Conservation (phyloP, 1,284 basidiomycete species). For the Exobasidium rhododendri region DNA sequence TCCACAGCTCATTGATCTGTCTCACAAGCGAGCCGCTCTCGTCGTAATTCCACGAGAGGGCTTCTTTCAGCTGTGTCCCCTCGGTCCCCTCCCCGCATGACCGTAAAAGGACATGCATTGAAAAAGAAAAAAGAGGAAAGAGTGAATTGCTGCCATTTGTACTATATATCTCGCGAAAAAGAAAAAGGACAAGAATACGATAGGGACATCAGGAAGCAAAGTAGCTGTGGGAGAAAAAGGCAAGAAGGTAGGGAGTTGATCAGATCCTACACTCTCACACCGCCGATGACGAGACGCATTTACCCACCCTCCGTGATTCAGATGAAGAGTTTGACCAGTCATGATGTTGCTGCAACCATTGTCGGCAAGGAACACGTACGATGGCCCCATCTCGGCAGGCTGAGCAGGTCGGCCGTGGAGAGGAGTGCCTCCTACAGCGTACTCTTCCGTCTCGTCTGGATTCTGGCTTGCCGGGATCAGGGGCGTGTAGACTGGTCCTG, state of each 20-base stretch:
- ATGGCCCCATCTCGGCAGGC: conserved; percentile 37
- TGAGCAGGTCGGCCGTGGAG: conserved; percentile 36
- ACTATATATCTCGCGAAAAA: no score
- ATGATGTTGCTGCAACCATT: conserved; percentile 36
- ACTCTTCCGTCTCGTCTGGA: conserved; percentile 35
- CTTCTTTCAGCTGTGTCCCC: conserved; percentile 50
- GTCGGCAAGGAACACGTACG: conserved; percentile 40
- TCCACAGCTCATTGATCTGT: conserved; percentile 33
- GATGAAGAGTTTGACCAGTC: conserved; percentile 39
- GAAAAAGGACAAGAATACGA: no score
- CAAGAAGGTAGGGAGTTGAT: background rate
- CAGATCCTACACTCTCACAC: no score
- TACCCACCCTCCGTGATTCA: conserved; percentile 19
- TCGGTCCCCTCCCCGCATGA: conserved; percentile 20
- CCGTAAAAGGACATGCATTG: no score
- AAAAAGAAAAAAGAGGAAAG: no score
- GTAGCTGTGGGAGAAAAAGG: background rate
- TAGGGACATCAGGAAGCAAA: background rate
- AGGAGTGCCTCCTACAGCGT: conserved; percentile 32
- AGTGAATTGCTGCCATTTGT: no score
- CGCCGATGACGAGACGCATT: no score
- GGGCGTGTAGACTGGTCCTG: conserved; percentile 62
- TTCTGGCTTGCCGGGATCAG: conserved; percentile 42
- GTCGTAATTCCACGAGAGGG: conserved; percentile 41
- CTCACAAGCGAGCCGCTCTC: conserved; percentile 50